phyloP scores from a whole-genome alignment of 2,329 filamentous ascomycete species.

The Magnaporthiopsis rhizophila region DNA sequence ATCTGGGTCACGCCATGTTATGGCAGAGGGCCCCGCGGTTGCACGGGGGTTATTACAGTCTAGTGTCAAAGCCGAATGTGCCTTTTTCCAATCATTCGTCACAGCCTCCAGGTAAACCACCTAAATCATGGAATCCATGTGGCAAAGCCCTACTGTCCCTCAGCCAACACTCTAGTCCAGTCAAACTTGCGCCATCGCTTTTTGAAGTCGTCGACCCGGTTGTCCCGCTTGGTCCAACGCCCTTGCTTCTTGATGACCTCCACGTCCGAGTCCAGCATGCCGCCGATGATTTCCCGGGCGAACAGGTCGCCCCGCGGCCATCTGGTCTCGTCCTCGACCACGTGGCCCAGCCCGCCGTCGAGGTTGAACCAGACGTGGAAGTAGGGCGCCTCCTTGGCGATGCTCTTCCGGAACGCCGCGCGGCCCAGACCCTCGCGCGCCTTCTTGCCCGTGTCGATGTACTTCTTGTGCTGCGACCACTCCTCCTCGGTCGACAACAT shows the following conservation, averaged over 20 bases:
- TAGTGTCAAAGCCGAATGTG: neutral
- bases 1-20: too few species aligned
- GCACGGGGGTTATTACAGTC: neutral
- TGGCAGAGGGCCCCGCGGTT: too few species aligned
- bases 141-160: slow-evolving; percentile 17
- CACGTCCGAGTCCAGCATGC: slow-evolving; percentile 77
- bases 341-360: slow-evolving; percentile 84
- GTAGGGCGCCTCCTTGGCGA: slow-evolving; percentile 96
- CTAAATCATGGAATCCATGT: neutral
- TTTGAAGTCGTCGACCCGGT: slow-evolving; percentile 67
- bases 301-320: slow-evolving; percentile 94
- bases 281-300: slow-evolving; percentile 82
- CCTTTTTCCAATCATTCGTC: neutral
- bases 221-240: slow-evolving; percentile 65
- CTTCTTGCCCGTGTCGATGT: slow-evolving; percentile 75
- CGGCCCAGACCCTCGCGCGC: slow-evolving; percentile 65
- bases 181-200: slow-evolving; percentile 90
- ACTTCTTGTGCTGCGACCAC: slow-evolving; percentile 90
- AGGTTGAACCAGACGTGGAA: slow-evolving; percentile 95
- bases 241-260: slow-evolving; percentile 87
- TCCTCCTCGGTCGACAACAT: slow-evolving; percentile 83
- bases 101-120: neutral
- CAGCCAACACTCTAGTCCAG: slow-evolving; percentile 58
- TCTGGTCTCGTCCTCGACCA: slow-evolving; percentile 75
- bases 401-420: slow-evolving; percentile 68